Evolutionary conservation across 2,329 filamentous ascomycete species (phyloP).

Genomic region (Talaromyces rugulosus): DNA sequence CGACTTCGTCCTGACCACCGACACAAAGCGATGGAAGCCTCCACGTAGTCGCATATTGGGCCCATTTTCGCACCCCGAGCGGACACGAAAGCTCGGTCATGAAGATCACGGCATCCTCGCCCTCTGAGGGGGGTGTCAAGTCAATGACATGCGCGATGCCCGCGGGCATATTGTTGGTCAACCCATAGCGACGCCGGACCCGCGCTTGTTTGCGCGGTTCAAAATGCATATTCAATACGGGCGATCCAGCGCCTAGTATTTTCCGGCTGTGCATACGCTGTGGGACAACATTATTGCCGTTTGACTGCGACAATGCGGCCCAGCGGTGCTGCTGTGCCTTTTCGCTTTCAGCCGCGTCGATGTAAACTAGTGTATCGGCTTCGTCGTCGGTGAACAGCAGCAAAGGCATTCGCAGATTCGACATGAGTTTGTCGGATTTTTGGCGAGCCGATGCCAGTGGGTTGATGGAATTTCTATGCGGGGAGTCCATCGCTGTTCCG

Average conservation of each 20-base stretch:
- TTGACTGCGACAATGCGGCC: not conserved
- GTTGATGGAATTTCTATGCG: not conserved
- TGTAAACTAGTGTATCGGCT: slow-evolving; percentile 36
- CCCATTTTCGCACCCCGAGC: slow-evolving; percentile 54
- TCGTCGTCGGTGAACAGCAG: slow-evolving; percentile 18
- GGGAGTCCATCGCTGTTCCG: not conserved
- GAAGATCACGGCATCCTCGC: slow-evolving; percentile 58
- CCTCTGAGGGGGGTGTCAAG: slow-evolving; percentile 58
- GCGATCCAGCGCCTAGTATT: slow-evolving; percentile 26
- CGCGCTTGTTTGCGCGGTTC: slow-evolving; percentile 23
- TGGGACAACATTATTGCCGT: slow-evolving; percentile 17
- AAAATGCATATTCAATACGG: slow-evolving; percentile 28
- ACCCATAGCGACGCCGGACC: slow-evolving; percentile 27
- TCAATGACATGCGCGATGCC: slow-evolving; percentile 59
- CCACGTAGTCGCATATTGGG: slow-evolving; percentile 36
- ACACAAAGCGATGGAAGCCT: slow-evolving; percentile 37
- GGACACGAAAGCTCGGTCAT: slow-evolving; percentile 58
- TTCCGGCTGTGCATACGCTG: slow-evolving; percentile 31
- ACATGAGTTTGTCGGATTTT: not conserved
- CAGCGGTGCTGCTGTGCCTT: slow-evolving; percentile 7
- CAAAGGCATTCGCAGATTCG: slow-evolving; percentile 15
- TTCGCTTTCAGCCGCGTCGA: slow-evolving; percentile 23
- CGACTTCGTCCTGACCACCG: slow-evolving; percentile 47
- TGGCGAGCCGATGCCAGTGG: not conserved
- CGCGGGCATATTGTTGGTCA: slow-evolving; percentile 22